Evolutionary conservation across 2,329 filamentous ascomycete genomes (phyloP).

Genomic region (Exophiala viscosa): DNA sequence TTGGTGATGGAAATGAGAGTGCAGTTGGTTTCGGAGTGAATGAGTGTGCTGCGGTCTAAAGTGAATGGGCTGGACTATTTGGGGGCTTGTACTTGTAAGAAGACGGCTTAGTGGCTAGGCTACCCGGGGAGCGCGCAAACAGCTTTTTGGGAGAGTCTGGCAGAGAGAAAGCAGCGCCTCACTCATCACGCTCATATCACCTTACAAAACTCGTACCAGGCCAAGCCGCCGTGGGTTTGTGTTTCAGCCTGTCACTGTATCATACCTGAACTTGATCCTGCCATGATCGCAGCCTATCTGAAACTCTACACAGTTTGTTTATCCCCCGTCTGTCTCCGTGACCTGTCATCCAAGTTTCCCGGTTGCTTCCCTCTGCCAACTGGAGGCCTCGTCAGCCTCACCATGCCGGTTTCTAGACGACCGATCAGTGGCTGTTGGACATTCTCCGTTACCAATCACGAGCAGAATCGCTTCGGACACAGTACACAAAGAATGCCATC

Average conservation of each 20-base stretch:
- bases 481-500: neutral
- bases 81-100: conserved; percentile 2
- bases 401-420: neutral
- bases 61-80: conserved; percentile 5
- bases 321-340: neutral
- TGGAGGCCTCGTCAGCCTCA: neutral
- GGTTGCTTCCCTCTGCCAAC: neutral
- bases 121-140: neutral
- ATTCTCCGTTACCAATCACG: neutral
- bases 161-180: no score
- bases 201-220: no score
- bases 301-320: no score
- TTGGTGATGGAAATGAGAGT: conserved; percentile 17
- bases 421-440: neutral
- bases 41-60: conserved; percentile 6
- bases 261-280: neutral
- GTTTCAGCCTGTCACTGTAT: no score
- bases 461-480: neutral
- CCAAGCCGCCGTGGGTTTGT: no score
- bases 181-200: no score
- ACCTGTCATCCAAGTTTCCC: neutral
- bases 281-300: neutral
- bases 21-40: conserved; percentile 4
- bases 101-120: neutral
- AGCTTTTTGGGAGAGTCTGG: no score